phyloP scores from a whole-genome alignment of 208 protist genomes.

The Trypanosomatidae sp. region DNA sequence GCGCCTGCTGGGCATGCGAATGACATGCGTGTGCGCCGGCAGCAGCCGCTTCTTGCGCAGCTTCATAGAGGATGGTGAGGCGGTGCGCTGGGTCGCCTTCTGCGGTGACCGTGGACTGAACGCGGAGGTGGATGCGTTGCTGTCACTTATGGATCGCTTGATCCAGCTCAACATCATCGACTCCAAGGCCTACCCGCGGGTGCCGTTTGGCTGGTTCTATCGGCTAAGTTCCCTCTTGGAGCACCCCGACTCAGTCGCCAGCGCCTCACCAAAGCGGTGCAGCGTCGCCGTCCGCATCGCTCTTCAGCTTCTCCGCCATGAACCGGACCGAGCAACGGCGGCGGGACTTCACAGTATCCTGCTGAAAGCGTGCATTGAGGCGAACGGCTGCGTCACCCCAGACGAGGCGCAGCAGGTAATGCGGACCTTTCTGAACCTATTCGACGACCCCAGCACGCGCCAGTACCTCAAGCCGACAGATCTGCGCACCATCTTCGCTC shows the following conservation, averaged over 20 bases:
- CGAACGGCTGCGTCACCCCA: conserved; percentile 47
- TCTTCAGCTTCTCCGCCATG: conserved; percentile 40
- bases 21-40: conserved; percentile 51
- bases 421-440: conserved; percentile 55
- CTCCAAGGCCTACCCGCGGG: conserved; percentile 44
- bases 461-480: conserved; percentile 75
- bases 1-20: conserved; percentile 76
- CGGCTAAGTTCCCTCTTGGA: conserved; percentile 69
- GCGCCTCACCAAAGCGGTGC: conserved; percentile 55
- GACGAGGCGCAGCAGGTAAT: conserved; percentile 71
- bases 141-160: conserved; percentile 59
- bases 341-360: conserved; percentile 61
- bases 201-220: conserved; percentile 86
- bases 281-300: conserved; percentile 59
- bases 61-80: conserved; percentile 30
- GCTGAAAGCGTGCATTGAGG: conserved; percentile 58
- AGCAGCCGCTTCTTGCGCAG: conserved; percentile 45
- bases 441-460: conserved; percentile 63
- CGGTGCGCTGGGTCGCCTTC: conserved; percentile 56
- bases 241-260: conserved; percentile 37
- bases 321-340: conserved; percentile 43
- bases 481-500: conserved; percentile 72
- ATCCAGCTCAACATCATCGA: conserved; percentile 46
- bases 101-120: conserved; percentile 75
- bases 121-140: conserved; percentile 65